Percentiles rank a stretch among this genome's conserved stretches.
Evolutionary conservation across 2,329 filamentous ascomycete genomes (phyloP).

Genomic region (Claviceps humidiphila): DNA sequence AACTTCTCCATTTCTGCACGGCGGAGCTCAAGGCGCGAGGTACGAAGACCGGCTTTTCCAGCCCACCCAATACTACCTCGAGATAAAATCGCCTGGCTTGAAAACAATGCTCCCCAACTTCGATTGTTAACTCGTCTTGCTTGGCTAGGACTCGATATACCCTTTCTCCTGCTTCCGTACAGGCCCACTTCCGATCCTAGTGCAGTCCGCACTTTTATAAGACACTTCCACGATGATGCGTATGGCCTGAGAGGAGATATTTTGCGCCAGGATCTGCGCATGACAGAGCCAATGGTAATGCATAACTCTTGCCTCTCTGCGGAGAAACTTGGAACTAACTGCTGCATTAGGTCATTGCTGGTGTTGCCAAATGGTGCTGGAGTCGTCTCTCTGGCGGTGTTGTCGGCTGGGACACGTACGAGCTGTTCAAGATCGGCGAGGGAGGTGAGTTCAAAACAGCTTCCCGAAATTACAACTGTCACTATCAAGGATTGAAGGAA

Average conservation of each 20-base stretch:
- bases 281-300: constrained; percentile 85
- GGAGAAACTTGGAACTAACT: background rate
- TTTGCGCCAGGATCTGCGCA: constrained; percentile 73
- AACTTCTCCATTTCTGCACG: constrained; percentile 73
- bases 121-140: constrained; percentile 1
- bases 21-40: constrained; percentile 89
- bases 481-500: background rate
- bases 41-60: constrained; percentile 31
- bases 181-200: constrained; percentile 85
- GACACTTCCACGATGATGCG: constrained; percentile 73
- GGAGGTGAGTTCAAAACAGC: constrained; percentile 45
- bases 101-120: background rate
- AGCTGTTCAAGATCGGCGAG: constrained; percentile 90
- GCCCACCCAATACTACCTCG: background rate
- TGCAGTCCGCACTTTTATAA: constrained; percentile 80
- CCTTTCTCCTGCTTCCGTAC: constrained; percentile 89
- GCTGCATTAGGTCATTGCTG: constrained; percentile 61
- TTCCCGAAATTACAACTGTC: background rate
- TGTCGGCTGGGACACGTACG: constrained; percentile 94
- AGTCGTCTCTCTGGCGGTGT: constrained; percentile 80
- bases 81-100: background rate
- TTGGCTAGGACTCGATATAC: constrained; percentile 63
- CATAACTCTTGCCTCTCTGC: background rate
- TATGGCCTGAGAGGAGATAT: constrained; percentile 53
- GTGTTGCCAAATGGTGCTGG: constrained; percentile 98